These are phyloP conservation scores for Aureobasidium vineae DNA, from an alignment of 2,329 filamentous ascomycete species.

Conservation along the genomic window DNA sequence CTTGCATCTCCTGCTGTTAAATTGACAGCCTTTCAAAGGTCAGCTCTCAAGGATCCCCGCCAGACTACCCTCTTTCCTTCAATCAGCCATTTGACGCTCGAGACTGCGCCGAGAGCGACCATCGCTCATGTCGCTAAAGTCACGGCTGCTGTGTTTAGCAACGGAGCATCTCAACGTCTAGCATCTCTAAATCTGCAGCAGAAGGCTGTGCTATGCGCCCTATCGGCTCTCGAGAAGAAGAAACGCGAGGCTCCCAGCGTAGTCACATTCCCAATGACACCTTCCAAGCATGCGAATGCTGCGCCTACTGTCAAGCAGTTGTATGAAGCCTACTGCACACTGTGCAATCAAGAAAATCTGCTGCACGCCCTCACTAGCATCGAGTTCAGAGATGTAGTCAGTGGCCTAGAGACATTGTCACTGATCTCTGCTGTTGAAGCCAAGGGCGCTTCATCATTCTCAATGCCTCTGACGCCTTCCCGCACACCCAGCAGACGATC, in stretches of 20 bases:
- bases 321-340: conserved; percentile 75
- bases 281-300: conserved; percentile 44
- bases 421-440: conserved; percentile 65
- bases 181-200: conserved; percentile 91
- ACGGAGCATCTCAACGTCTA: conserved; percentile 80
- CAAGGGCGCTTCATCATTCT: conserved; percentile 63
- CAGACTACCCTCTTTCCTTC: conserved; percentile 43
- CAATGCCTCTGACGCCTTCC: conserved; percentile 60
- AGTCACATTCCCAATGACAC: conserved; percentile 37
- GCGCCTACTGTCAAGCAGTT: conserved; percentile 81
- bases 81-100: conserved; percentile 51
- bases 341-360: conserved; percentile 85
- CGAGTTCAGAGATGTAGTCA: conserved; percentile 91
- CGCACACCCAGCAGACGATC: conserved; percentile 66
- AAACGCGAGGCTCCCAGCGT: conserved; percentile 39
- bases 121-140: conserved; percentile 91
- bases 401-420: conserved; percentile 83
- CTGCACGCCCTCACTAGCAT: conserved; percentile 85
- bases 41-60: conserved; percentile 41
- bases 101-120: conserved; percentile 81
- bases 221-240: conserved; percentile 71
- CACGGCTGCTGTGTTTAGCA: conserved; percentile 84
- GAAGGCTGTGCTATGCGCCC: conserved; percentile 86
- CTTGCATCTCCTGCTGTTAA: conserved; percentile 55
- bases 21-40: conserved; percentile 42